These are phyloP conservation scores for Aspergillus pseudoglaucus DNA, from an alignment of 2,329 filamentous ascomycete genomes.

Conservation along the genomic window DNA sequence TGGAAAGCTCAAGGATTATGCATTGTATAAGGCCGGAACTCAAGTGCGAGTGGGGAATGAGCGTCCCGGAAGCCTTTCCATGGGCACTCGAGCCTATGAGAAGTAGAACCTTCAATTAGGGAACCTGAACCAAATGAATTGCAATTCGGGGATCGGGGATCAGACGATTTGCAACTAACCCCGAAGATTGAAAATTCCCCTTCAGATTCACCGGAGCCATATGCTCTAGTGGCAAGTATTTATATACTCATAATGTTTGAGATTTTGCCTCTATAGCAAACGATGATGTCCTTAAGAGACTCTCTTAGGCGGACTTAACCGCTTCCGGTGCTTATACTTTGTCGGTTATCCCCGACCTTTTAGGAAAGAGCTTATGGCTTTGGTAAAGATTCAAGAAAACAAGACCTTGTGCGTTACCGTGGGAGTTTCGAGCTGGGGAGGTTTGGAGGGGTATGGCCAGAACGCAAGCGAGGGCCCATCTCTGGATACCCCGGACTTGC, in stretches of 20 bases:
- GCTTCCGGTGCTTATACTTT: neutral
- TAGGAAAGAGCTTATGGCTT: neutral
- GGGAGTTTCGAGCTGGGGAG: neutral
- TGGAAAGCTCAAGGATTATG: neutral
- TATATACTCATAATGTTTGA: neutral
- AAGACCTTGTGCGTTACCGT: neutral
- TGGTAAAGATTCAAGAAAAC: neutral
- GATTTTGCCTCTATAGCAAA: slow-evolving; percentile 1
- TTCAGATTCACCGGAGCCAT: neutral
- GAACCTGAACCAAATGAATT: neutral
- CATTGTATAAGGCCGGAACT: slow-evolving; percentile 5
- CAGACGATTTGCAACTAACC: neutral
- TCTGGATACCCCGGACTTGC: neutral
- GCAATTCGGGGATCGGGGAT: neutral
- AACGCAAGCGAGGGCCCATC: neutral
- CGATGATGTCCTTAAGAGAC: neutral
- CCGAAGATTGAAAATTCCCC: neutral
- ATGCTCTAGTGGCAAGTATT: slow-evolving; percentile 2
- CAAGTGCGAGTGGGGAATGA: slow-evolving; percentile 3
- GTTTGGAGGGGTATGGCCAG: neutral
- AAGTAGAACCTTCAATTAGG: neutral
- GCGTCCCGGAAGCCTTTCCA: slow-evolving; percentile 1
- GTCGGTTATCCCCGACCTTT: neutral
- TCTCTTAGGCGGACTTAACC: neutral
- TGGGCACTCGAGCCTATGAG: neutral